Conservation (phyloP, 768 basidiomycete species). For the Fomitopsis serialis region DNA sequence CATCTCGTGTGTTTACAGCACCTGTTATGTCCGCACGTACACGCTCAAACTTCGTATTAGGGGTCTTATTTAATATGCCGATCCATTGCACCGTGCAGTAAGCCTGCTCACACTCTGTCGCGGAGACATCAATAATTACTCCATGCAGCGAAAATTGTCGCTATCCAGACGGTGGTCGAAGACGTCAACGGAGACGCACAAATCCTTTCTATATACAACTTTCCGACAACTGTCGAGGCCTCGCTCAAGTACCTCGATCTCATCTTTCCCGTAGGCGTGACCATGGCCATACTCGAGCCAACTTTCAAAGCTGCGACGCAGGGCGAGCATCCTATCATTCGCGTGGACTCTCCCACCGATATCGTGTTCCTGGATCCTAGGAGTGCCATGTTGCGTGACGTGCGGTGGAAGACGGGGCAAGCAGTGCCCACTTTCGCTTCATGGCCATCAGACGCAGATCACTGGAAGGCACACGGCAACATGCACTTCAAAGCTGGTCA, state of each 20-base stretch:
- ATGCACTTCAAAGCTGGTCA: constrained; percentile 12
- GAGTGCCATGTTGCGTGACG: constrained; percentile 8
- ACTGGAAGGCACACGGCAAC: constrained; percentile 23
- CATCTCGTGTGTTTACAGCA: constrained; percentile 4
- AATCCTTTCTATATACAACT: constrained; percentile 21
- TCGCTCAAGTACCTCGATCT: constrained; percentile 16
- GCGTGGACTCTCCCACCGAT: constrained; percentile 28
- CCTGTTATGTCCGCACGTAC: not conserved
- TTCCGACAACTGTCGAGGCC: constrained; percentile 18
- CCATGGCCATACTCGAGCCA: constrained; percentile 29
- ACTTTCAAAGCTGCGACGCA: constrained; percentile 14
- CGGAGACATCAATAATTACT: not conserved
- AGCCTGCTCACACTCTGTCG: not conserved
- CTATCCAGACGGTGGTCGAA: constrained; percentile 17
- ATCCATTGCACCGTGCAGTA: constrained; percentile 8
- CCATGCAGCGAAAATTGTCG: not conserved
- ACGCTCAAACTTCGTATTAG: not conserved
- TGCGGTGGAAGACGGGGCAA: constrained; percentile 3
- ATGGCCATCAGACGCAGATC: constrained; percentile 6
- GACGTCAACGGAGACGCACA: constrained; percentile 20
- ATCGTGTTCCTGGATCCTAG: constrained; percentile 15
- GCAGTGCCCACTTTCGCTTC: not conserved
- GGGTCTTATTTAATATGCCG: constrained; percentile 12
- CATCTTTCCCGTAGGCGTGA: constrained; percentile 23
- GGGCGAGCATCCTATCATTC: constrained; percentile 12